A percentile compares a stretch with the other conserved stretches of the same genome.
Evolutionary conservation across 2,329 filamentous ascomycete genomes (phyloP).

Genomic region (Fusarium sp.): DNA sequence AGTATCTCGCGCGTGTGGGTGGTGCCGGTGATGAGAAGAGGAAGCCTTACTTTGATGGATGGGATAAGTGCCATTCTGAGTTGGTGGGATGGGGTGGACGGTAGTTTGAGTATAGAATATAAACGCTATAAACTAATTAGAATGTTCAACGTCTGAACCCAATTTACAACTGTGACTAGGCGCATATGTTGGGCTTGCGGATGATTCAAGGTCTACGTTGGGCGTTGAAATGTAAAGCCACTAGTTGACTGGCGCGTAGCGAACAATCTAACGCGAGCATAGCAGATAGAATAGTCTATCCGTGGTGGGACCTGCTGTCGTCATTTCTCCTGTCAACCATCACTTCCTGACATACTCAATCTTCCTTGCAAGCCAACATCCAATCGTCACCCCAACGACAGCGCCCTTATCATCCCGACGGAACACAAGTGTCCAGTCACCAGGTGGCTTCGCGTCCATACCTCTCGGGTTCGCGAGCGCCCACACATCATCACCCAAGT

Average conservation of each 20-base stretch:
- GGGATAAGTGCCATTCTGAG: constrained; percentile 35
- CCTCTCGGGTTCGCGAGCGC: constrained; percentile 27
- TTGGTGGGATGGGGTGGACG: constrained; percentile 35
- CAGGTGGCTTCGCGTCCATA: constrained; percentile 37
- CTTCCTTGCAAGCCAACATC: constrained; percentile 28
- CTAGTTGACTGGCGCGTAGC: too few relatives aligned
- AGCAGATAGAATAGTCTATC: background rate
- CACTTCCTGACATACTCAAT: constrained; percentile 28
- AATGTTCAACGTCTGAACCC: background rate
- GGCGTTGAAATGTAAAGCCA: background rate
- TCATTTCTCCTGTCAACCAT: background rate
- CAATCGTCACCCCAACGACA: constrained; percentile 15
- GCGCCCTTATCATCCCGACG: background rate
- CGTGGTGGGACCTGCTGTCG: too few relatives aligned
- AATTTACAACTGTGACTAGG: background rate
- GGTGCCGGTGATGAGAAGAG: constrained; percentile 22
- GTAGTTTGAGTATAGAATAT: background rate
- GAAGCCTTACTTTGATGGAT: constrained; percentile 36
- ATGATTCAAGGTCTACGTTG: background rate
- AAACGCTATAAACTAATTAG: constrained; percentile 20
- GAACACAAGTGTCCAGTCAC: constrained; percentile 35
- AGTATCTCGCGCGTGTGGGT: constrained; percentile 34
- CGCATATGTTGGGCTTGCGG: background rate
- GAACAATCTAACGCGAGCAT: too few relatives aligned
- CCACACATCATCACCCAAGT: constrained; percentile 28